A percentile compares a stretch with the other conserved stretches of the same genome.
Conservation (phyloP, 345 rosid genomes). For the Toxicodendron radicans region DNA sequence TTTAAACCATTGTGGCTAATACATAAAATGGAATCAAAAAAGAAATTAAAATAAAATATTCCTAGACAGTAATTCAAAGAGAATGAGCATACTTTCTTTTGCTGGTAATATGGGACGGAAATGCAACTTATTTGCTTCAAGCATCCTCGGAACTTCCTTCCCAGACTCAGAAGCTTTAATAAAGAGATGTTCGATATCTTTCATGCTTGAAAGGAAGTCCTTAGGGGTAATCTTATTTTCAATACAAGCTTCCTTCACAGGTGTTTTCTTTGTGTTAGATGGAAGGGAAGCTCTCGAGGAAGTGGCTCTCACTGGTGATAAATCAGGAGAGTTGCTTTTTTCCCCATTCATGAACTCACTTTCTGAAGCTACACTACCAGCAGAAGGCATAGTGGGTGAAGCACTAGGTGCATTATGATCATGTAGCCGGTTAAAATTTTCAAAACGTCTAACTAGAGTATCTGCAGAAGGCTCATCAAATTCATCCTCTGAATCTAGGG, state of each 20-base stretch:
- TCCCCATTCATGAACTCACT: conserved; percentile 48
- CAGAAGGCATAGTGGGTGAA: conserved; percentile 42
- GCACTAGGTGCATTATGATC: conserved; percentile 40
- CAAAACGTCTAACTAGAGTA: conserved; percentile 70
- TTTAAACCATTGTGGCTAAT: neutral
- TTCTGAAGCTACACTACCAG: conserved; percentile 47
- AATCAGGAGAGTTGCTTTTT: conserved; percentile 63
- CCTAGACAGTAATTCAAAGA: neutral
- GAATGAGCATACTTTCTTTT: conserved; percentile 52
- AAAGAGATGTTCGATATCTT: conserved; percentile 76
- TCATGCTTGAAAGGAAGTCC: conserved; percentile 83
- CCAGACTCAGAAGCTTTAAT: conserved; percentile 89
- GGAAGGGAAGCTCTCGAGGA: conserved; percentile 33
- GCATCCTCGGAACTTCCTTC: conserved; percentile 96
- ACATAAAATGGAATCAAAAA: neutral
- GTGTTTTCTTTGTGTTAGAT: conserved; percentile 42
- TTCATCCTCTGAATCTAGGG: conserved; percentile 70
- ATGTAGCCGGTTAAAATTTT: conserved; percentile 59
- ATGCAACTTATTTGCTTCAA: conserved; percentile 91
- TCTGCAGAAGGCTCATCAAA: conserved; percentile 67
- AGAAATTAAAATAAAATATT: neutral
- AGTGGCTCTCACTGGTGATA: conserved; percentile 63
- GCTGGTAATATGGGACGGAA: conserved; percentile 64
- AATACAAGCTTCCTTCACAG: conserved; percentile 43
- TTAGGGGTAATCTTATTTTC: conserved; percentile 62